Evolutionary conservation across 2,329 filamentous ascomycete species (phyloP), one percentile per base, ranked within the genome.

Genomic region (Geosmithia putterillii): DNA sequence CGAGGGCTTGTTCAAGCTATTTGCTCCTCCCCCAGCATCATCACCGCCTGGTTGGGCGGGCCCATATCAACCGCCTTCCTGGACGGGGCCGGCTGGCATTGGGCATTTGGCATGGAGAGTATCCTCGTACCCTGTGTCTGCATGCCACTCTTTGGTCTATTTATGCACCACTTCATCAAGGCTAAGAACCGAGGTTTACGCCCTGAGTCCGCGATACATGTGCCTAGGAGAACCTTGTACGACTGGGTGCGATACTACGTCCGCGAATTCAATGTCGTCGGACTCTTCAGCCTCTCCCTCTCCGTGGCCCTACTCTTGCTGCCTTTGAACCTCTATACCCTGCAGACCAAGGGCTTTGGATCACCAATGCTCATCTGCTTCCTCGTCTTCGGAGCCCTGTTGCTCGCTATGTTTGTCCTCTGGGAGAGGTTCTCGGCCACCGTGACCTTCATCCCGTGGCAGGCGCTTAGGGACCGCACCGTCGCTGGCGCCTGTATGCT

Each of bases 231-330:
- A n/a, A n/a, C n/a, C n/a, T n/a, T n/a, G n/a, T 35, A n/a, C 36
- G 10, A 25, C n/a, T 28, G 17, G 2, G 14, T 42, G 12, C 35
- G n/a, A 12, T 21, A 42, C 52, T 74, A 74, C 46, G 46, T 67
- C 2, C 55, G 73, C 25, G 71, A 82, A 44, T 80, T 81, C 51
- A 79, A 82, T 49, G 57, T 69, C 6, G 47, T 73, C 4, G 79
- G 79, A 1, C 66, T 81, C 23, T 44, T 81, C 22, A 57, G 82
- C 7, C 69, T 82, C 50, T 66, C 70, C 6, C 63, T 59, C 3
- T 79, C 76, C 6, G 66, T 81, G 22, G 66, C 70, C 2, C 55
- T 81, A 14, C 78, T 85, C 52, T 60, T 85, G 14, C 68, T 86
- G 0, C 80, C 81, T 0, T 76, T 86, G 53, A 80, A 69, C 7